A percentile compares a stretch with the other conserved stretches of the same genome.
These are phyloP conservation scores for Medicago truncatula DNA, from an alignment of 306 rosid species.

Conservation along the genomic window MtrunA17r5.0-ANR NC_053049.1:35949501-35950000, in stretches of 20 bases:
- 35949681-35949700: neutral
- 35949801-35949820: neutral
- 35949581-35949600: too few species aligned
- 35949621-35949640: too few species aligned
- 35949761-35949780: neutral
- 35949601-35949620: too few species aligned
- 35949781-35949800: neutral
- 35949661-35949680: neutral
- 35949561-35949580: too few species aligned
- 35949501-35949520: neutral
- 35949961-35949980: neutral
- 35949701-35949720: neutral
- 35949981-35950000: neutral
- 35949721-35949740: neutral
- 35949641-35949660: too few species aligned
- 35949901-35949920: conserved; percentile 8
- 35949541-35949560: too few species aligned
- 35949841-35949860: conserved; percentile 25
- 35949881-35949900: neutral
- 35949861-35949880: conserved; percentile 28
- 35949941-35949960: neutral
- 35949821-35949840: neutral
- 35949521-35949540: neutral
- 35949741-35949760: neutral
- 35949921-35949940: neutral